These are phyloP conservation scores for Wakefieldia striispora DNA, from an alignment of 768 basidiomycete genomes.

Conservation along the genomic window DNA sequence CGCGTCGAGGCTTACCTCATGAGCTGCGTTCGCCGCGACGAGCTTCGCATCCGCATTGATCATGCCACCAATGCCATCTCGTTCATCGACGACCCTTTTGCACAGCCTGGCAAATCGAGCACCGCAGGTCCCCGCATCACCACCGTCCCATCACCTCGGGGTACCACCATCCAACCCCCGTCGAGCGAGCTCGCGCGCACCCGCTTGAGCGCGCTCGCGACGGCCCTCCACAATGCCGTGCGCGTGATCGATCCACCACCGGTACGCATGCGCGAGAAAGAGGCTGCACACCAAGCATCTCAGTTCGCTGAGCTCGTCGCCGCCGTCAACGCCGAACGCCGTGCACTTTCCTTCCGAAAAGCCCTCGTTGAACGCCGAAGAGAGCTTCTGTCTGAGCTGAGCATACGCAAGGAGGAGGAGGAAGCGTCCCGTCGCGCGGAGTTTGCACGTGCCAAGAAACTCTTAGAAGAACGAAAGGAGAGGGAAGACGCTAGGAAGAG, in stretches of 20 bases:
- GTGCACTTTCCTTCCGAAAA: slow-evolving; percentile 72
- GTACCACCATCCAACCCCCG: slow-evolving; percentile 67
- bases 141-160: slow-evolving; percentile 28
- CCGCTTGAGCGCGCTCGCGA: slow-evolving; percentile 74
- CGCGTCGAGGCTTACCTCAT: slow-evolving; percentile 90
- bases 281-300: slow-evolving; percentile 42
- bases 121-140: slow-evolving; percentile 15
- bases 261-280: slow-evolving; percentile 41
- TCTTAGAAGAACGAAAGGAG: slow-evolving; percentile 59
- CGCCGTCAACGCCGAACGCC: slow-evolving; percentile 70
- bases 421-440: slow-evolving; percentile 80
- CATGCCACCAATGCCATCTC: slow-evolving; percentile 82
- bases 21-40: slow-evolving; percentile 85
- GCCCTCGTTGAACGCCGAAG: slow-evolving; percentile 81
- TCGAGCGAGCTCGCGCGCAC: slow-evolving; percentile 72
- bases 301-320: slow-evolving; percentile 59
- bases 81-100: slow-evolving; percentile 79
- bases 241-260: slow-evolving; percentile 47
- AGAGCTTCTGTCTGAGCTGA: slow-evolving; percentile 81
- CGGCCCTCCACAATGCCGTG: slow-evolving; percentile 70
- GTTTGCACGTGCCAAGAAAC: slow-evolving; percentile 58
- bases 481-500: slow-evolving; percentile 59
- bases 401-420: slow-evolving; percentile 84
- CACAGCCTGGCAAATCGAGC: slow-evolving; percentile 36
- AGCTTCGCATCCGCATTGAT: slow-evolving; percentile 83